A percentile compares a stretch with the other conserved stretches of the same genome.
Evolutionary conservation across 768 basidiomycete species (phyloP).

Genomic region (Hydnomerulius pinastri): DNA sequence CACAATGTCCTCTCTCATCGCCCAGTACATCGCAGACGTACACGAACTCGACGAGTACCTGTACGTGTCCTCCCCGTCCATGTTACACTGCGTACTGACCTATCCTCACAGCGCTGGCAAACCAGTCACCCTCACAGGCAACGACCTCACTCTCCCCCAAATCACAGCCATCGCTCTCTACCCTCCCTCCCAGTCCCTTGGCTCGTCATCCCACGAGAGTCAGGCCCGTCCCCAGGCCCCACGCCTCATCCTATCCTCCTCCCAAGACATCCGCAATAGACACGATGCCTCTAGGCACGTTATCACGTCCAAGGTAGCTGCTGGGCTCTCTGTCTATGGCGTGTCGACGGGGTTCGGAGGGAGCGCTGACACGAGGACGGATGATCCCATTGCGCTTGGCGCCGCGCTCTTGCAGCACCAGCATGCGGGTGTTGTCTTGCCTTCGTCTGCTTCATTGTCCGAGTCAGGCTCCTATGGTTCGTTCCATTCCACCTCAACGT

Average conservation of each 20-base stretch:
- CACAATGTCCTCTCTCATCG: constrained; percentile 48
- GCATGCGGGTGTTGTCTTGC: constrained; percentile 66
- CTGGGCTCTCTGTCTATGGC: constrained; percentile 76
- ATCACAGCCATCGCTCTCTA: constrained; percentile 77
- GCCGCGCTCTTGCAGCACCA: constrained; percentile 86
- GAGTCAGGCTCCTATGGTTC: constrained; percentile 1
- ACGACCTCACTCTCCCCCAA: constrained; percentile 71
- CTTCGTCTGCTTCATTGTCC: constrained; percentile 44
- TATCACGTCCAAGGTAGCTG: constrained; percentile 65
- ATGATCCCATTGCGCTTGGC: constrained; percentile 70
- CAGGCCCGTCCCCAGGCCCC: constrained; percentile 25
- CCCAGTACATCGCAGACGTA: constrained; percentile 58
- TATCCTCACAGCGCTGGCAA: constrained; percentile 53
- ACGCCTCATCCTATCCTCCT: constrained; percentile 20
- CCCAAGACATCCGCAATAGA: constrained; percentile 41
- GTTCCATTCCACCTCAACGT: neutral
- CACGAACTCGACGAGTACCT: constrained; percentile 66
- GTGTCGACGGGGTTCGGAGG: constrained; percentile 87
- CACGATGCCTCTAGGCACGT: constrained; percentile 65
- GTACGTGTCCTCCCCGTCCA: constrained; percentile 38
- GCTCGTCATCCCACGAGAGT: constrained; percentile 51
- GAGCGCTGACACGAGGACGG: constrained; percentile 84
- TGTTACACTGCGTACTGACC: neutral
- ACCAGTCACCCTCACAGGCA: constrained; percentile 66
- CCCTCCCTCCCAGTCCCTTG: constrained; percentile 45